These are phyloP conservation scores for Berberis vulgaris DNA, from an alignment of 164 flowering plant genomes.

Conservation along the genomic window DNA sequence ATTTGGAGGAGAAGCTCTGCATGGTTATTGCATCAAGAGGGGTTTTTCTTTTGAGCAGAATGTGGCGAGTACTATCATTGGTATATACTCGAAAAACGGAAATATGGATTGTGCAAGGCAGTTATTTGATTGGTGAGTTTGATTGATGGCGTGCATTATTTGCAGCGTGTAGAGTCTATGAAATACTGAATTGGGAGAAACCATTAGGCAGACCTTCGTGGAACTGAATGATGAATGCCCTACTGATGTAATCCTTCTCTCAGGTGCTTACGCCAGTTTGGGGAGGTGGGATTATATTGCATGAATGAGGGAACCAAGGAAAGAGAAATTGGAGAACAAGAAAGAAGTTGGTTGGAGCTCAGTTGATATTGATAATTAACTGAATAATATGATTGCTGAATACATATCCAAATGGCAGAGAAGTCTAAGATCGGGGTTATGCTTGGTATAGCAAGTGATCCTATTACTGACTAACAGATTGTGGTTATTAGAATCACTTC, in stretches of 20 bases:
- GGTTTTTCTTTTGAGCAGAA: slow-evolving; percentile 24
- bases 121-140: slow-evolving; percentile 30
- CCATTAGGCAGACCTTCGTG: slow-evolving; percentile 17
- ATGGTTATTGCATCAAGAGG: slow-evolving; percentile 32
- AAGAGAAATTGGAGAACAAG: slow-evolving; percentile 7
- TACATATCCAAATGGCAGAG: no score
- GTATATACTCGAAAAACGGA: slow-evolving; percentile 32
- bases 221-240: slow-evolving; percentile 26
- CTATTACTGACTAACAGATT: no score
- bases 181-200: slow-evolving; percentile 32
- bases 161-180: slow-evolving; percentile 38
- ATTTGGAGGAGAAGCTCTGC: slow-evolving; percentile 22
- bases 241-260: slow-evolving; percentile 33
- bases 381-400: no score
- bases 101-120: slow-evolving; percentile 16
- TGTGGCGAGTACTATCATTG: slow-evolving; percentile 29
- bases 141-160: slow-evolving; percentile 47
- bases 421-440: no score
- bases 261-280: slow-evolving; percentile 29
- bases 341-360: slow-evolving; percentile 39
- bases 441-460: no score
- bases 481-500: no score
- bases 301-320: slow-evolving; percentile 5
- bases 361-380: slow-evolving; percentile 14
- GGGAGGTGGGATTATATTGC: slow-evolving; percentile 22